Evolutionary conservation across 1,284 basidiomycete genomes (phyloP).

Genomic region (Trametes sp.): DNA sequence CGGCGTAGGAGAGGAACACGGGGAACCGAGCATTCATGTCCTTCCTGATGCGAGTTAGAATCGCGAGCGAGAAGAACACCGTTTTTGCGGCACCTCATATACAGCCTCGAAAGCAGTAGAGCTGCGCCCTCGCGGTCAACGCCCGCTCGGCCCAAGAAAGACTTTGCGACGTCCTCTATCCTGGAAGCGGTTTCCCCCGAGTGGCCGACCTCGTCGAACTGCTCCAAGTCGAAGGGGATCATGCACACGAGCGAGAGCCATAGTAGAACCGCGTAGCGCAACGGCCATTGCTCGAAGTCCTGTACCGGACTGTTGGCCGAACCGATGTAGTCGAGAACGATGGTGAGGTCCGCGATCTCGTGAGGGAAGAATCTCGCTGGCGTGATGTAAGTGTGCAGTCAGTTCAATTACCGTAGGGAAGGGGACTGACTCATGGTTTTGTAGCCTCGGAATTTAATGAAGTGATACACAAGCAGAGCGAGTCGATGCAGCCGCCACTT

Average conservation of each 20-base stretch:
- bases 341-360: constrained; percentile 81
- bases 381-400: constrained; percentile 28
- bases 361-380: constrained; percentile 94
- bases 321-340: constrained; percentile 75
- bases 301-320: constrained; percentile 54
- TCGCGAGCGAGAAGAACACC: background rate
- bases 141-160: constrained; percentile 72
- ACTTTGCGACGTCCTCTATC: constrained; percentile 69
- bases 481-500: constrained; percentile 58
- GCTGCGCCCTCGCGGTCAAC: constrained; percentile 85
- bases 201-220: constrained; percentile 72
- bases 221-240: constrained; percentile 91
- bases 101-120: constrained; percentile 75
- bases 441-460: constrained; percentile 90
- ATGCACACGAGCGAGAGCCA: constrained; percentile 96
- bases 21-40: constrained; percentile 62
- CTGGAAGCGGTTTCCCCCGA: constrained; percentile 57
- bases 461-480: constrained; percentile 78
- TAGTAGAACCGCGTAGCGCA: constrained; percentile 86
- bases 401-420: background rate
- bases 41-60: constrained; percentile 54
- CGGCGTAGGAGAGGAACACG: constrained; percentile 60
- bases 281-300: constrained; percentile 69
- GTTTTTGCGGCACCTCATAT: constrained; percentile 65
- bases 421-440: constrained; percentile 86